Percentiles rank a stretch among this genome's conserved stretches.
These are phyloP conservation scores for Achlya hypogyna DNA, from an alignment of 352 stramenopile genomes.

Conservation along the genomic window DNA sequence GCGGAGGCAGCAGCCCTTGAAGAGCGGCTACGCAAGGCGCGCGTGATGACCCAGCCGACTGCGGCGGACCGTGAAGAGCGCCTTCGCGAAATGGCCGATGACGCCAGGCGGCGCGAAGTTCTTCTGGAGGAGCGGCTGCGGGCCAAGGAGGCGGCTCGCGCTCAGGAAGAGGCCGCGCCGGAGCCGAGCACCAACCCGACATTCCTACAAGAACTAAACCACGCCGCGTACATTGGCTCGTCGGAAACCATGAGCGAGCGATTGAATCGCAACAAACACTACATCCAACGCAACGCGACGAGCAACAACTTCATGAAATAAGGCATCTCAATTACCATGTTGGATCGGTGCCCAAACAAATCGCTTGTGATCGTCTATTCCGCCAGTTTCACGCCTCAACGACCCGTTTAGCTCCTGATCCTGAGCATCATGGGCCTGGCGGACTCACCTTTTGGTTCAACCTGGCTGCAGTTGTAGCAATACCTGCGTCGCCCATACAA, in stretches of 20 bases:
- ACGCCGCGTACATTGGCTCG: conserved; percentile 48
- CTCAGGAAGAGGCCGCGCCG: conserved; percentile 26
- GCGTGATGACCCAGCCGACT: conserved; percentile 17
- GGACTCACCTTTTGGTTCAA: no score
- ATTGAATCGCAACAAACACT: conserved; percentile 70
- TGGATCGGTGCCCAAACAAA: no score
- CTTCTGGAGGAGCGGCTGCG: conserved; percentile 41
- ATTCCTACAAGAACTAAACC: conserved; percentile 16
- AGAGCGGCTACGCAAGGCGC: conserved; percentile 28
- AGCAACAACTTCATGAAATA: conserved; percentile 73
- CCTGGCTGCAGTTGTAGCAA: no score
- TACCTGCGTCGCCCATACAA: no score
- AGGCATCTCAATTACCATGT: no score
- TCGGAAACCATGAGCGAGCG: conserved; percentile 65
- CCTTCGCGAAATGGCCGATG: conserved; percentile 62
- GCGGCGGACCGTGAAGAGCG: conserved; percentile 56
- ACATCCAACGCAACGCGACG: conserved; percentile 75
- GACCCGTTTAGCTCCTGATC: no score
- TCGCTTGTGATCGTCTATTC: no score
- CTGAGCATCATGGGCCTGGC: no score
- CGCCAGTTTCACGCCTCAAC: no score
- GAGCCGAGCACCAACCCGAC: conserved; percentile 48
- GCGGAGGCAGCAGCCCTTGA: conserved; percentile 61
- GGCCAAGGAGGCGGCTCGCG: conserved; percentile 44
- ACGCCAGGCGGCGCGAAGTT: conserved; percentile 57